Conservation (phyloP, 1,139 yeast species). For the Saccharomyces uvarum region DNA sequence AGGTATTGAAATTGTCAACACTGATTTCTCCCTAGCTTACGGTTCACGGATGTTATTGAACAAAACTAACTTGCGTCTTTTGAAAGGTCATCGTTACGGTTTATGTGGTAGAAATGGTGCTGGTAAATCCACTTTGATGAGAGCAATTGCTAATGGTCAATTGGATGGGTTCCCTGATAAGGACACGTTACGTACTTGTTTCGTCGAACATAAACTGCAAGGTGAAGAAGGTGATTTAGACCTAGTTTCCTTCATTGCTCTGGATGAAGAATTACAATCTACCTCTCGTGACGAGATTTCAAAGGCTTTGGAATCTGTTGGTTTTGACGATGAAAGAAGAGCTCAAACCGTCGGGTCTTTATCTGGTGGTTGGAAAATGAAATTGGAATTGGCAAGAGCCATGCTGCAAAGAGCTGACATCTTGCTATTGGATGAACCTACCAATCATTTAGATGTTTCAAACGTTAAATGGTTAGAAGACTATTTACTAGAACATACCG, state of each 20-base stretch:
- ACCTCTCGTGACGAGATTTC: conserved; percentile 66
- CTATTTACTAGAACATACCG: conserved; percentile 69
- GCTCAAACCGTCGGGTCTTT: conserved; percentile 86
- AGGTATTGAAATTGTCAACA: conserved; percentile 83
- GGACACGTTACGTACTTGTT: conserved; percentile 81
- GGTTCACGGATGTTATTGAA: conserved; percentile 95
- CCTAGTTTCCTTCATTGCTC: conserved; percentile 79
- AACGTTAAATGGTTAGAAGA: conserved; percentile 93
- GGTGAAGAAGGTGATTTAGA: conserved; percentile 92
- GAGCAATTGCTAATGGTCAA: conserved; percentile 95
- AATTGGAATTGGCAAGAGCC: conserved; percentile 94
- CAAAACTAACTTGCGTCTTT: conserved; percentile 77
- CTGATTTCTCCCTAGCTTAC: conserved; percentile 91
- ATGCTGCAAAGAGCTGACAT: conserved; percentile 97
- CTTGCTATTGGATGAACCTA: conserved; percentile 91
- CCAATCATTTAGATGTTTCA: conserved; percentile 92
- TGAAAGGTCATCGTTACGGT: conserved; percentile 96
- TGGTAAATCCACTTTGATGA: conserved; percentile 95
- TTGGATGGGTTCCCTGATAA: conserved; percentile 95
- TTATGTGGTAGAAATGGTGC: conserved; percentile 98
- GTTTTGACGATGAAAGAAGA: conserved; percentile 85
- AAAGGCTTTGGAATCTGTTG: conserved; percentile 71
- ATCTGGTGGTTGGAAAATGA: conserved; percentile 99
- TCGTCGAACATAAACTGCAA: conserved; percentile 94
- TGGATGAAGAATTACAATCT: conserved; percentile 69